Evolutionary conservation across 2,329 filamentous ascomycete genomes (phyloP).

Genomic region (Alternaria ethzedia): DNA sequence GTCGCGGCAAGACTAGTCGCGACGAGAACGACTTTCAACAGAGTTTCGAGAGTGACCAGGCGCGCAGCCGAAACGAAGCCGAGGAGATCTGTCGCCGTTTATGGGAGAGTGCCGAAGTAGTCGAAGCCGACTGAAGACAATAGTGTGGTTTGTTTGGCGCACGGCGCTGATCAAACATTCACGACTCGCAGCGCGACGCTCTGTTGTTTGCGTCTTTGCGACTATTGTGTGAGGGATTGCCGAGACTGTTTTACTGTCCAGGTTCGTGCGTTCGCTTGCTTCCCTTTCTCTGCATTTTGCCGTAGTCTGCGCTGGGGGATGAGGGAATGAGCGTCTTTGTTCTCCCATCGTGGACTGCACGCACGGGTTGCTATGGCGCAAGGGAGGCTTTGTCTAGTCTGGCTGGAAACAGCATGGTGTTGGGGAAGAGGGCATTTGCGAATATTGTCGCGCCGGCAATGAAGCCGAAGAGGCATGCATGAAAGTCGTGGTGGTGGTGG

Average conservation of each 20-base stretch:
- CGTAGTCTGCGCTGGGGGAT: neutral
- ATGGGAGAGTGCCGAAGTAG: slow-evolving; percentile 49
- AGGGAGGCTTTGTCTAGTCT: slow-evolving; percentile 2
- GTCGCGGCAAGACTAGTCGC: slow-evolving; percentile 19
- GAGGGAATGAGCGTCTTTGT: neutral
- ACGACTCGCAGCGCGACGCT: neutral
- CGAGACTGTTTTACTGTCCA: neutral
- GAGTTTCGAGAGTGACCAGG: slow-evolving; percentile 40
- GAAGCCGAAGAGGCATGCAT: neutral
- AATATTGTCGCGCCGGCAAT: neutral
- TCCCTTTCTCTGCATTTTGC: neutral
- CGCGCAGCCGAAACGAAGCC: slow-evolving; percentile 39
- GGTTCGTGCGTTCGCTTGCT: slow-evolving; percentile 11
- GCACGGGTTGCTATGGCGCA: neutral
- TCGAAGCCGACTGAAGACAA: slow-evolving; percentile 42
- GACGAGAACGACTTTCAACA: slow-evolving; percentile 31
- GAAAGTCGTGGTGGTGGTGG: neutral
- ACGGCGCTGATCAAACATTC: slow-evolving; percentile 4
- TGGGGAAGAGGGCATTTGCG: neutral
- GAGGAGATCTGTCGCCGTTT: slow-evolving; percentile 50
- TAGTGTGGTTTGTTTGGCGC: neutral
- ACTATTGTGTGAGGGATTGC: slow-evolving; percentile 2
- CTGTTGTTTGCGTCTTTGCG: slow-evolving; percentile 2
- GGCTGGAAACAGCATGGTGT: neutral
- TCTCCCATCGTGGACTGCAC: neutral